Evolutionary conservation across 768 basidiomycete species (phyloP).

Genomic region (Pisolithus marmoratus): DNA sequence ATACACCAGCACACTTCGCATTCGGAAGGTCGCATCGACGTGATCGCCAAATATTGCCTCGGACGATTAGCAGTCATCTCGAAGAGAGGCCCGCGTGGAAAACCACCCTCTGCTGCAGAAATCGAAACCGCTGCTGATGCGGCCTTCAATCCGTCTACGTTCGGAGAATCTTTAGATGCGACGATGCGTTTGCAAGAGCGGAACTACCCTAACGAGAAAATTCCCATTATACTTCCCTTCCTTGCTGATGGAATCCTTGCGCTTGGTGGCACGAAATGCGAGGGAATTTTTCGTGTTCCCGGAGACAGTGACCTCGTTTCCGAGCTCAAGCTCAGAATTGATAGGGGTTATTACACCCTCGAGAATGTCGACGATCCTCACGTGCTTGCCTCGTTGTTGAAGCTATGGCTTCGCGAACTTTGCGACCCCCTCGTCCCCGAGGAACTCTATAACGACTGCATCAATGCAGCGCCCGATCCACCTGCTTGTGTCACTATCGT

Average conservation of each 20-base stretch:
- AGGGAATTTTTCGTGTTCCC: conserved; percentile 91
- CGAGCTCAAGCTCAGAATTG: conserved; percentile 83
- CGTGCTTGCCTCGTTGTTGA: conserved; percentile 83
- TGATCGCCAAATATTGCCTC: conserved; percentile 90
- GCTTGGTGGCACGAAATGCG: conserved; percentile 75
- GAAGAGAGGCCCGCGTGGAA: conserved; percentile 82
- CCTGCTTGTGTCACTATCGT: conserved; percentile 70
- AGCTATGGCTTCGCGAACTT: conserved; percentile 91
- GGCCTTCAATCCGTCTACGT: conserved; percentile 92
- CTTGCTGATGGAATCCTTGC: conserved; percentile 89
- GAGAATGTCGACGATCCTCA: conserved; percentile 89
- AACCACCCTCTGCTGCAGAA: conserved; percentile 74
- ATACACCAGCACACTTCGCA: conserved; percentile 62
- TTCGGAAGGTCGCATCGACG: conserved; percentile 72
- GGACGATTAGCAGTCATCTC: conserved; percentile 69
- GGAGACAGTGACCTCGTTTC: conserved; percentile 88
- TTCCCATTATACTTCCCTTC: conserved; percentile 92
- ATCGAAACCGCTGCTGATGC: conserved; percentile 95
- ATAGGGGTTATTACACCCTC: conserved; percentile 85
- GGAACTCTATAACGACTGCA: conserved; percentile 88
- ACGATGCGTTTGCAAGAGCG: conserved; percentile 81
- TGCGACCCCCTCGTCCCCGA: conserved; percentile 89
- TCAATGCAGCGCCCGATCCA: conserved; percentile 61
- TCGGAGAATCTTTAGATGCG: conserved; percentile 83
- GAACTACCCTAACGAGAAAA: conserved; percentile 77